Conservation (phyloP, 2,329 filamentous ascomycete species). For the Calonectria ilicicola region DNA sequence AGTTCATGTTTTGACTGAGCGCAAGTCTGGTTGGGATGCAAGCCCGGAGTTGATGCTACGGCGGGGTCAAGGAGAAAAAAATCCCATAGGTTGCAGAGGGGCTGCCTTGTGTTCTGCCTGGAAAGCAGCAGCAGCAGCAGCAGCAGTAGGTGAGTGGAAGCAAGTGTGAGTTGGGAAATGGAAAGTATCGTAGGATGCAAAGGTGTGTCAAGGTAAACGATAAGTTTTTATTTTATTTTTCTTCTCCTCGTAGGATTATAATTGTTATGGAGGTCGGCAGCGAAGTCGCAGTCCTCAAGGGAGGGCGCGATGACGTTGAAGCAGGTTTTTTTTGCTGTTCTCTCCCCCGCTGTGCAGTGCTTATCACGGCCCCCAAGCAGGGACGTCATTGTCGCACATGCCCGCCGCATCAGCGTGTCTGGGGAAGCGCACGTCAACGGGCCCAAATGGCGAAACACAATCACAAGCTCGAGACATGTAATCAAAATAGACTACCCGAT, state of each 20-base stretch:
- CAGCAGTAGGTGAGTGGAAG: neutral
- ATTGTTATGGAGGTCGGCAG: neutral
- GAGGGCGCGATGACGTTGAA: conserved; percentile 3
- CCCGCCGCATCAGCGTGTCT: neutral
- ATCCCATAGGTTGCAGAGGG: neutral
- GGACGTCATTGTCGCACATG: neutral
- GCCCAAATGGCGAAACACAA: neutral
- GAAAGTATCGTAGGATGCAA: neutral
- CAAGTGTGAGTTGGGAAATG: neutral
- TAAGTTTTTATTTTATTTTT: neutral
- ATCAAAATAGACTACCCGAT: neutral
- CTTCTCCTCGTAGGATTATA: neutral
- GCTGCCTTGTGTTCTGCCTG: neutral
- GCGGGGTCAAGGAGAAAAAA: neutral
- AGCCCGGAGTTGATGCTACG: neutral
- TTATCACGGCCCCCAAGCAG: neutral
- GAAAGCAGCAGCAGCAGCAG: too few relatives aligned
- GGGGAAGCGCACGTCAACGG: neutral
- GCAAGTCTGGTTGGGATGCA: neutral
- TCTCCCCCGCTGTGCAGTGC: neutral
- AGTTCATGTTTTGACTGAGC: neutral
- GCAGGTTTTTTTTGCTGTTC: neutral
- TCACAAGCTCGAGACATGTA: neutral
- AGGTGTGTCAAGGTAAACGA: neutral
- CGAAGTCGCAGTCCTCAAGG: neutral